These are phyloP conservation scores for Taphrina communis DNA, from an alignment of 1,139 yeast species.

Conservation along the genomic window DNA sequence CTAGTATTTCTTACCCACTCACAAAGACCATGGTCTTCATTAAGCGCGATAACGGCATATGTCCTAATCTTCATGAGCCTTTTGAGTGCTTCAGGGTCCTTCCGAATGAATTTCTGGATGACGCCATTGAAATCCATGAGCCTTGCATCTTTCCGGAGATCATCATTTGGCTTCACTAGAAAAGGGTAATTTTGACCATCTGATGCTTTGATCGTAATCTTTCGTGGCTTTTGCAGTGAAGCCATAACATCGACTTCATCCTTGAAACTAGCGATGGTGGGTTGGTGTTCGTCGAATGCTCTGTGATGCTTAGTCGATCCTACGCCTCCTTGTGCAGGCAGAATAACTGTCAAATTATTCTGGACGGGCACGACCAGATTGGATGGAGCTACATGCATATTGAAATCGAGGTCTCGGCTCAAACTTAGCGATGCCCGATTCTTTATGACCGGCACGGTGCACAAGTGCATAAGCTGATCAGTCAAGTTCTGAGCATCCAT, in stretches of 20 bases:
- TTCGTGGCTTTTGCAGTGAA: constrained; percentile 87
- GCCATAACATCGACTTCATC: constrained; percentile 70
- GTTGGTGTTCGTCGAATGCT: constrained; percentile 59
- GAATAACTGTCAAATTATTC: constrained; percentile 68
- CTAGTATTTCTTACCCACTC: constrained; percentile 90
- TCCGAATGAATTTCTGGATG: constrained; percentile 72
- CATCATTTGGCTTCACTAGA: constrained; percentile 85
- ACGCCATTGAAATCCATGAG: constrained; percentile 90
- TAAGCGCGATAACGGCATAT: constrained; percentile 86
- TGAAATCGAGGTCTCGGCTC: constrained; percentile 59
- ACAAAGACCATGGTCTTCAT: constrained; percentile 85
- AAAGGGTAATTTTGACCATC: constrained; percentile 74
- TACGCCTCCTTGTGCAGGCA: constrained; percentile 55
- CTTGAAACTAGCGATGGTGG: constrained; percentile 55
- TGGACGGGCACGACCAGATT: constrained; percentile 82
- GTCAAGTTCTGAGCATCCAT: constrained; percentile 50
- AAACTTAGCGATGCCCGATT: constrained; percentile 54
- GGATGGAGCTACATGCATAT: constrained; percentile 61
- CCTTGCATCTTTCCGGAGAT: constrained; percentile 92
- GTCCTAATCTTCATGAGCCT: constrained; percentile 74
- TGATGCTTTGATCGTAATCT: constrained; percentile 75
- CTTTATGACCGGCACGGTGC: constrained; percentile 53
- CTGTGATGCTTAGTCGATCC: constrained; percentile 54
- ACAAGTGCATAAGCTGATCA: constrained; percentile 51
- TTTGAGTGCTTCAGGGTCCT: constrained; percentile 73